phyloP scores from a whole-genome alignment of 2,329 filamentous ascomycete species.

The Epichloe sp. region DNA sequence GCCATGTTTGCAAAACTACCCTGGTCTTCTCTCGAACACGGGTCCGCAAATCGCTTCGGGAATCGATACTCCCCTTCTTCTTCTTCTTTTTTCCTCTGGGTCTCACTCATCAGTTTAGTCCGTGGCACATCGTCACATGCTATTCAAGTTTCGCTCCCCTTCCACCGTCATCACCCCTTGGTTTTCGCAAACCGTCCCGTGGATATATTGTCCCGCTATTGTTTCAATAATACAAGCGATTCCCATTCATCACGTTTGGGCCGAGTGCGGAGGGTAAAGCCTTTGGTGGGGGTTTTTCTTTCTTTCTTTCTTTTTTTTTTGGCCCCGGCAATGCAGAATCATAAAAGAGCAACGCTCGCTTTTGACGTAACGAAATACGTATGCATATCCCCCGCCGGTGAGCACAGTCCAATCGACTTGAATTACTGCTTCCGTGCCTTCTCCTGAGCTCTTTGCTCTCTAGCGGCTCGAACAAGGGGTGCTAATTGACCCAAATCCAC shows the following conservation, averaged over 20 bases:
- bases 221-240: slow-evolving; percentile 1
- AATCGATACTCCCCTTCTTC: background rate
- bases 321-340: background rate
- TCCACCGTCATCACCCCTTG: background rate
- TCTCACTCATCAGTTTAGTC: background rate
- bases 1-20: slow-evolving; percentile 2
- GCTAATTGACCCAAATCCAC: slow-evolving; percentile 65
- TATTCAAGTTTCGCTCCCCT: background rate
- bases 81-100: too few species aligned
- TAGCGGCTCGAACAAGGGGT: slow-evolving; percentile 74
- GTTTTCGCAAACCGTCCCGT: background rate
- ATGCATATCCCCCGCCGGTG: background rate
- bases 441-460: slow-evolving; percentile 75
- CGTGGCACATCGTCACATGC: background rate
- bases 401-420: background rate
- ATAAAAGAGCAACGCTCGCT: slow-evolving; percentile 5
- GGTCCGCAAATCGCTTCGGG: background rate
- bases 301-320: too few species aligned
- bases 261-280: background rate
- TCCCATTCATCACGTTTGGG: background rate
- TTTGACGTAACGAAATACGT: slow-evolving; percentile 2
- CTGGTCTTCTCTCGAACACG: background rate
- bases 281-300: background rate
- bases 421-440: slow-evolving; percentile 50
- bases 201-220: background rate